A percentile compares a stretch with the other conserved stretches of the same genome.
Evolutionary conservation across 2,329 filamentous ascomycete genomes (phyloP).

Genomic region (Cercospora sesami): DNA sequence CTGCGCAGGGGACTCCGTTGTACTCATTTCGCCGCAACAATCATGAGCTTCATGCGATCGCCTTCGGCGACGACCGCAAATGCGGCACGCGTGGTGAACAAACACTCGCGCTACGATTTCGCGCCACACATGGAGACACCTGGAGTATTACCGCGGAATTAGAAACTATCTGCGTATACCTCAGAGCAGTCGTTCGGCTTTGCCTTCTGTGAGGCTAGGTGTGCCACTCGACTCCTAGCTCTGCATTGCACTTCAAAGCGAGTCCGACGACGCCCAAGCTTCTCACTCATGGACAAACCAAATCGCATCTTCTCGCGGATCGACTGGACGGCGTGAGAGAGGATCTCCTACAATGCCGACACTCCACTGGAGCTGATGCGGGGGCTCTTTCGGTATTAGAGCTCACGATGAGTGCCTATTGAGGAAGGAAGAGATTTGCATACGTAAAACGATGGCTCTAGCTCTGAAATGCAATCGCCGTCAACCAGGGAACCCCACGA

Average conservation of each 20-base stretch:
- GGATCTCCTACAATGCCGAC: not conserved
- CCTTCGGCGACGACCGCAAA: not conserved
- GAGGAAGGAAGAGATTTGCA: not conserved
- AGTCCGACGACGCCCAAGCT: not conserved
- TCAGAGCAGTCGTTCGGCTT: not conserved
- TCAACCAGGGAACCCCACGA: not conserved
- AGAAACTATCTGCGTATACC: no score
- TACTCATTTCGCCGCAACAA: constrained; percentile 49
- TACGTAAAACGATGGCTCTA: not conserved
- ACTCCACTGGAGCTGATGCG: not conserved
- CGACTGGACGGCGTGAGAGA: no score
- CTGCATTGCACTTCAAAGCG: not conserved
- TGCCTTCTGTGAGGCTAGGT: not conserved
- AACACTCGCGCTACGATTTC: not conserved
- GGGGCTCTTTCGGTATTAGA: not conserved
- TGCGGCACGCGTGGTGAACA: not conserved
- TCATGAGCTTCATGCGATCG: not conserved
- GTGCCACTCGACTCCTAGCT: not conserved
- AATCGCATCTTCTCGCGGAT: not conserved
- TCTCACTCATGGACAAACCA: not conserved
- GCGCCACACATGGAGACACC: not conserved
- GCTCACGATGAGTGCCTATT: not conserved
- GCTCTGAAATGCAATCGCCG: not conserved
- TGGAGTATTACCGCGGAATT: no score
- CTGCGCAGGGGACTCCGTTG: constrained; percentile 51